These are phyloP conservation scores for Silene conica DNA, from an alignment of 148 eudicot species.

Conservation along the genomic window DNA sequence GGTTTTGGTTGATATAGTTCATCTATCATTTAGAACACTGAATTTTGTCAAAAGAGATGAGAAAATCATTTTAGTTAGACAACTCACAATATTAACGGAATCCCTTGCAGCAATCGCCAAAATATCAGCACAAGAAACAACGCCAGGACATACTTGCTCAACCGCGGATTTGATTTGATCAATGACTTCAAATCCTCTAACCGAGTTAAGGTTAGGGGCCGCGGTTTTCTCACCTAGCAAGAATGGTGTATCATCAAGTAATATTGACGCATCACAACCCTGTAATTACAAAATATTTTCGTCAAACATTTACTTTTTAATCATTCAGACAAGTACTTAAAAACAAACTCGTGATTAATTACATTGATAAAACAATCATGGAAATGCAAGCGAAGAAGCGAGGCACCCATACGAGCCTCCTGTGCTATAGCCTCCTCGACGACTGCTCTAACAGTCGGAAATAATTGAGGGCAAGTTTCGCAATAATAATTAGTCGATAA, in stretches of 20 bases:
- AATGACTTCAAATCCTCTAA: constrained; percentile 37
- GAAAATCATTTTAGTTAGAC: not conserved
- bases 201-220: constrained; percentile 30
- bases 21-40: no score
- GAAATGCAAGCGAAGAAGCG: constrained; percentile 59
- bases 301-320: no score
- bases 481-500: constrained; percentile 9
- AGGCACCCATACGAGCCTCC: constrained; percentile 73
- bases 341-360: constrained; percentile 19
- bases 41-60: no score
- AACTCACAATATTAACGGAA: constrained; percentile 44
- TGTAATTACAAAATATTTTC: not conserved
- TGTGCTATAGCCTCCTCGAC: constrained; percentile 16
- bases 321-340: not conserved
- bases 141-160: constrained; percentile 34
- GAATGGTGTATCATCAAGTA: constrained; percentile 34
- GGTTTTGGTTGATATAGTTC: no score
- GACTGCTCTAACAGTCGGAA: constrained; percentile 18
- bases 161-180: constrained; percentile 35
- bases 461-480: constrained; percentile 24
- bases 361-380: constrained; percentile 69
- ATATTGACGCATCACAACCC: constrained; percentile 44
- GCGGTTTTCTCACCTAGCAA: constrained; percentile 45
- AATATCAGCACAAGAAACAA: constrained; percentile 49
- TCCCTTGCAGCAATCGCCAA: constrained; percentile 44